phyloP scores from a whole-genome alignment of 768 basidiomycete species.

The Kwoniella europaea region DNA sequence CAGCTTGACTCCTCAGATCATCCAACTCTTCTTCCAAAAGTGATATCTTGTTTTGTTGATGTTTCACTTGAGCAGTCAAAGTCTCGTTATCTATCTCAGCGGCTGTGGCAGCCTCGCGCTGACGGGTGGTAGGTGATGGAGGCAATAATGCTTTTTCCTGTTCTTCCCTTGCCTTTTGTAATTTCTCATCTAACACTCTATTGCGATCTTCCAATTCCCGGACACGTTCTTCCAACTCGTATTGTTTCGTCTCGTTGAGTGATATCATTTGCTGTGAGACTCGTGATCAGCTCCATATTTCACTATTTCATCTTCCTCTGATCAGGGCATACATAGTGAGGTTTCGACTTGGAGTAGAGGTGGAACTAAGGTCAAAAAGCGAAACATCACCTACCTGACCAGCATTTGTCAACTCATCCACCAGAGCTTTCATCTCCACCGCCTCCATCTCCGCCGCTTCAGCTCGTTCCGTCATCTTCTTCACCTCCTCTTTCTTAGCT shows the following conservation, averaged over 20 bases:
- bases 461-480: slow-evolving; percentile 63
- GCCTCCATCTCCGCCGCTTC: slow-evolving; percentile 62
- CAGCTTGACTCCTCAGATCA: slow-evolving; percentile 68
- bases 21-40: slow-evolving; percentile 83
- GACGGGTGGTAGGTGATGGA: slow-evolving; percentile 18
- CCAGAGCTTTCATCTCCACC: slow-evolving; percentile 70
- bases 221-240: slow-evolving; percentile 69
- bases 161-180: slow-evolving; percentile 40
- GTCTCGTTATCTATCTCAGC: slow-evolving; percentile 93
- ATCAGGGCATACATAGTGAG: too few relatives aligned
- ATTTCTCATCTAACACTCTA: slow-evolving; percentile 46
- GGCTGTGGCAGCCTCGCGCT: slow-evolving; percentile 66
- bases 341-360: background rate
- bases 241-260: slow-evolving; percentile 80
- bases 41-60: slow-evolving; percentile 77
- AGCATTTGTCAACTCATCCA: slow-evolving; percentile 83
- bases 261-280: slow-evolving; percentile 81
- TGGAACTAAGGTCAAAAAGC: background rate
- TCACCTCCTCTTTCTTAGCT: slow-evolving; percentile 62
- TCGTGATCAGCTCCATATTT: too few relatives aligned
- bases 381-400: slow-evolving; percentile 69
- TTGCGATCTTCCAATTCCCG: slow-evolving; percentile 49
- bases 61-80: slow-evolving; percentile 83
- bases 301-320: too few relatives aligned
- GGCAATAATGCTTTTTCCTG: slow-evolving; percentile 36